A percentile compares a stretch with the other conserved stretches of the same genome.
Evolutionary conservation across 306 rosid genomes (phyloP).

Genomic region (Pyrus communis): DNA sequence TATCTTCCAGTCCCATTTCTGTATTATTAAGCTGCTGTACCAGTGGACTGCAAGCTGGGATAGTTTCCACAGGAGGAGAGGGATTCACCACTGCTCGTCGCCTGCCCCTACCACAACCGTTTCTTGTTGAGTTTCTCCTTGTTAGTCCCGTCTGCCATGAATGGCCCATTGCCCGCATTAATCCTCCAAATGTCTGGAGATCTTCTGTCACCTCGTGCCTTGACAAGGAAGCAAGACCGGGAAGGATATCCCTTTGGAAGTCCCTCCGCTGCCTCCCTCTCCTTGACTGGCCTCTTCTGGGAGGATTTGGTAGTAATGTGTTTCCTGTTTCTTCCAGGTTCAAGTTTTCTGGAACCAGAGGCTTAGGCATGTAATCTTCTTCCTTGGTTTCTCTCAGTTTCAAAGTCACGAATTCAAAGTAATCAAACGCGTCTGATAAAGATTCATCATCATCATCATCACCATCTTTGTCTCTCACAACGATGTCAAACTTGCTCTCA

Average conservation of each 20-base stretch:
- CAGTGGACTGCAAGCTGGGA: slow-evolving; percentile 42
- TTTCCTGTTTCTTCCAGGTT: slow-evolving; percentile 60
- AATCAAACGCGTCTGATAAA: slow-evolving; percentile 45
- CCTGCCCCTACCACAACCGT: slow-evolving; percentile 80
- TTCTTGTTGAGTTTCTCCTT: slow-evolving; percentile 73
- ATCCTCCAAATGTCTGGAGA: slow-evolving; percentile 90
- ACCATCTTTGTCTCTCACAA: slow-evolving; percentile 20
- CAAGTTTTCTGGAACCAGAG: slow-evolving; percentile 69
- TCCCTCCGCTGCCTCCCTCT: slow-evolving; percentile 95
- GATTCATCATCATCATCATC: slow-evolving; percentile 27
- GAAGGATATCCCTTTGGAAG: slow-evolving; percentile 96
- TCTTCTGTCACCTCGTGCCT: slow-evolving; percentile 98
- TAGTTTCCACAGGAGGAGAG: slow-evolving; percentile 32
- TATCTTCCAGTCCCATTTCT: slow-evolving; percentile 77
- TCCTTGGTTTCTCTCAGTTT: slow-evolving; percentile 51
- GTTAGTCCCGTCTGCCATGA: slow-evolving; percentile 74
- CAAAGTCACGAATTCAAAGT: slow-evolving; percentile 79
- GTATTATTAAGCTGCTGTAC: slow-evolving; percentile 54
- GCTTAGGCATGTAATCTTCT: slow-evolving; percentile 92
- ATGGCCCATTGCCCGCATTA: slow-evolving; percentile 85
- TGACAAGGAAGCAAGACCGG: slow-evolving; percentile 75
- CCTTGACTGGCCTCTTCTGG: slow-evolving; percentile 76
- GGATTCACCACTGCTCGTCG: slow-evolving; percentile 42
- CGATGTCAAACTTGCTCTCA: slow-evolving; percentile 26
- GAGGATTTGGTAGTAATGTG: slow-evolving; percentile 36